Conservation (phyloP, 768 basidiomycete species). For the Cystofilobasidium macerans region DNA sequence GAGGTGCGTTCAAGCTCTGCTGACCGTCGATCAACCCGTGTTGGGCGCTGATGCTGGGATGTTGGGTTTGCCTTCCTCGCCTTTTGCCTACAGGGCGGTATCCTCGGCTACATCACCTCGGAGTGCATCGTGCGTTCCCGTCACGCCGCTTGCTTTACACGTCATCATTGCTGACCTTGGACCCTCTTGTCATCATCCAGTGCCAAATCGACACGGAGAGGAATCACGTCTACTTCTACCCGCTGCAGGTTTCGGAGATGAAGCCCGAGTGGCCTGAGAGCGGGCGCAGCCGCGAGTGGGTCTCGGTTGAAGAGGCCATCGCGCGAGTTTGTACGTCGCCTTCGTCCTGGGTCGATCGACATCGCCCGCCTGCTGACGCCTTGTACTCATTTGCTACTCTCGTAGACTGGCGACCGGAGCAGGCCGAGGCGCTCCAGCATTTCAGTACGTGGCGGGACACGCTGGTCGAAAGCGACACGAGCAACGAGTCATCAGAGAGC, state of each 20-base stretch:
- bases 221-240: conserved; percentile 10
- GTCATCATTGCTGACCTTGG: too few relatives aligned
- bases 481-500: conserved; percentile 1
- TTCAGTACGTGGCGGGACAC: conserved; percentile 4
- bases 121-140: conserved; percentile 10
- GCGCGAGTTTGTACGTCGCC: neutral
- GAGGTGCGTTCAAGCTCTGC: neutral
- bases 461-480: conserved; percentile 10
- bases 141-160: neutral
- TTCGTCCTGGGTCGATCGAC: neutral
- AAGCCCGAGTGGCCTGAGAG: neutral
- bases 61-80: too few relatives aligned
- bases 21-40: neutral
- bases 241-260: conserved; percentile 11
- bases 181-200: neutral
- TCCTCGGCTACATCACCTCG: conserved; percentile 6
- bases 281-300: conserved; percentile 5
- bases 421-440: conserved; percentile 2
- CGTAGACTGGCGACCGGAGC: conserved; percentile 11
- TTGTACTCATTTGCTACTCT: neutral
- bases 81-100: neutral
- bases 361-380: neutral
- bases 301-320: conserved; percentile 14
- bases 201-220: conserved; percentile 9
- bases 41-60: neutral